Conservation (phyloP, 139 green algal genomes). For the Tetraselmis striata region DNA sequence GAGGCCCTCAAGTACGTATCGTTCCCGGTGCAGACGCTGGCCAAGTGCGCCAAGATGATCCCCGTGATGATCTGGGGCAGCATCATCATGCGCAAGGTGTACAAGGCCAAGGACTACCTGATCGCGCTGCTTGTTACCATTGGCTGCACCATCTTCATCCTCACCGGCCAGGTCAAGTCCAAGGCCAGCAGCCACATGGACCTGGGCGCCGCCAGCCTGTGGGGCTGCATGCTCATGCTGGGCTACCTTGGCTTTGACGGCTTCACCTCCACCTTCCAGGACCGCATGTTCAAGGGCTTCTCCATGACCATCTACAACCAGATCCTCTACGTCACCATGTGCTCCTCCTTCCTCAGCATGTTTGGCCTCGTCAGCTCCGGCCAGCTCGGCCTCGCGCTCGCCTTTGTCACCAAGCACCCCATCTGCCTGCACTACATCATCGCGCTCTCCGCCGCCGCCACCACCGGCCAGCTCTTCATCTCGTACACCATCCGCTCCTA, state of each 20-base stretch:
- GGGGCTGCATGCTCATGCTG: constrained; percentile 79
- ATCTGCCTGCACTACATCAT: constrained; percentile 43
- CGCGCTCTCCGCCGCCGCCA: constrained; percentile 46
- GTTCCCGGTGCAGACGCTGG: constrained; percentile 91
- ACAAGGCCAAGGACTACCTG: constrained; percentile 71
- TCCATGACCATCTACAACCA: constrained; percentile 94
- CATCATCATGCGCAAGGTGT: constrained; percentile 81
- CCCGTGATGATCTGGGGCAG: constrained; percentile 97
- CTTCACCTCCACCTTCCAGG: constrained; percentile 98
- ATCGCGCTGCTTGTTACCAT: constrained; percentile 68
- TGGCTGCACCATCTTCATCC: constrained; percentile 82
- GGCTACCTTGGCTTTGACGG: constrained; percentile 92
- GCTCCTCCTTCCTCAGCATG: constrained; percentile 34
- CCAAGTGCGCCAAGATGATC: constrained; percentile 96
- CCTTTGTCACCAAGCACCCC: constrained; percentile 55
- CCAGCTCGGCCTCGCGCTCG: constrained; percentile 47
- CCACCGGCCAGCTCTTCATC: constrained; percentile 73
- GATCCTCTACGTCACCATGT: constrained; percentile 71
- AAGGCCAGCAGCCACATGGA: constrained; percentile 1
- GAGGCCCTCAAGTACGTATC: constrained; percentile 95
- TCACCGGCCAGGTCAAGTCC: constrained; percentile 28
- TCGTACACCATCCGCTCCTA: constrained; percentile 69
- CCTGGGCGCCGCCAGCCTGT: constrained; percentile 8
- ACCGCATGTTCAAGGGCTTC: constrained; percentile 89
- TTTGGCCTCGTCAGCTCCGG: constrained; percentile 34